A percentile compares a stretch with the other conserved stretches of the same genome.
Evolutionary conservation across 768 basidiomycete species (phyloP).

Genomic region (Cantharellus anzutake): DNA sequence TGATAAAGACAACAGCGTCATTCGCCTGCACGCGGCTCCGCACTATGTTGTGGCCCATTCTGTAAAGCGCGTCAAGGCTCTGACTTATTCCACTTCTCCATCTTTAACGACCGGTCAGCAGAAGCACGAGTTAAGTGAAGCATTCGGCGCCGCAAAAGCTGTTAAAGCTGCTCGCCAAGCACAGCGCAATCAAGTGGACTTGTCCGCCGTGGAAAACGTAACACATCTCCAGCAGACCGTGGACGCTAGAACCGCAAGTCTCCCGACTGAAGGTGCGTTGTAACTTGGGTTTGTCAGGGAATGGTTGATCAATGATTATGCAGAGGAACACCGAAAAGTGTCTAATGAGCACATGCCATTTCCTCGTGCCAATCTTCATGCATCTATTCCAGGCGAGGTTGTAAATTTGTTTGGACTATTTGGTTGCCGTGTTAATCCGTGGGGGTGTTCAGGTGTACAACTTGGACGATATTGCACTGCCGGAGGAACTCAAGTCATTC

Average conservation of each 20-base stretch:
- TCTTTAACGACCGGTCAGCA: conserved; percentile 30
- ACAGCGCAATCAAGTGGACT: conserved; percentile 82
- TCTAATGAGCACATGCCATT: conserved; percentile 49
- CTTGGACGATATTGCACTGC: conserved; percentile 56
- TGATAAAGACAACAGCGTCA: conserved; percentile 52
- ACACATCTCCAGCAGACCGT: conserved; percentile 74
- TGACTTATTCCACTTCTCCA: conserved; percentile 31
- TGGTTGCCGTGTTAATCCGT: not conserved
- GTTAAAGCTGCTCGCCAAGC: conserved; percentile 65
- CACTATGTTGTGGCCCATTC: conserved; percentile 52
- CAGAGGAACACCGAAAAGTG: conserved; percentile 47
- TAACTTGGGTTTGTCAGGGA: not conserved
- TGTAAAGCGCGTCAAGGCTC: conserved; percentile 68
- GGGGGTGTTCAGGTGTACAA: conserved; percentile 29
- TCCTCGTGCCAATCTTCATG: conserved; percentile 50
- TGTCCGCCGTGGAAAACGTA: conserved; percentile 70
- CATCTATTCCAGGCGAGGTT: conserved; percentile 46
- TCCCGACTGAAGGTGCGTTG: conserved; percentile 48
- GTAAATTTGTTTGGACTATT: not conserved
- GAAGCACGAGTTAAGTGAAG: conserved; percentile 65
- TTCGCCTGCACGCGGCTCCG: conserved; percentile 47
- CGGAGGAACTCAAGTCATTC: conserved; percentile 61
- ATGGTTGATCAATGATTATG: not conserved
- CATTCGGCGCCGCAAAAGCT: conserved; percentile 92
- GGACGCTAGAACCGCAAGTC: conserved; percentile 42